Evolutionary conservation across 176 grass and related monocot genomes (phyloP).

Genomic region (Carex myosuroides): DNA sequence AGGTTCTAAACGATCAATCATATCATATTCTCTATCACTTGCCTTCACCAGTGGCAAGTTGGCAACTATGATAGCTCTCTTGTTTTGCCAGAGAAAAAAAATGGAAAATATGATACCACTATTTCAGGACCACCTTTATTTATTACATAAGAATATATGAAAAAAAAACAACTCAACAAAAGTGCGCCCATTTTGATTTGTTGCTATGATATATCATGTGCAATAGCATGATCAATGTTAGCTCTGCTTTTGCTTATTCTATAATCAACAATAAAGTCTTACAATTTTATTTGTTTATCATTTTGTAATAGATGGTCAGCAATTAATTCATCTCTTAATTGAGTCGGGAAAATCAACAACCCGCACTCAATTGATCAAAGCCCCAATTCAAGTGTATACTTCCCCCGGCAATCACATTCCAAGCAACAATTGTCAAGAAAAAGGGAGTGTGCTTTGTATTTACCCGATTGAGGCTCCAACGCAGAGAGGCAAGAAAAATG

Average conservation of each 20-base stretch:
- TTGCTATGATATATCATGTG: neutral
- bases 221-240: neutral
- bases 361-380: no score
- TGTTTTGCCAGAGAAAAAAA: neutral
- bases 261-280: slow-evolving; percentile 7
- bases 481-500: no score
- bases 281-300: neutral
- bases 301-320: slow-evolving; percentile 47
- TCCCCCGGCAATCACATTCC: no score
- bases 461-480: no score
- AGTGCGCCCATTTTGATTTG: slow-evolving; percentile 7
- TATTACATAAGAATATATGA: neutral
- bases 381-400: no score
- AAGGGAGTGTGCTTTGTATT: no score
- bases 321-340: slow-evolving; percentile 7
- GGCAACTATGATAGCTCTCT: neutral
- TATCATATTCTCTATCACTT: neutral
- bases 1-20: no score
- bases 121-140: neutral
- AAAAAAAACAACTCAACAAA: neutral
- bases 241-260: neutral
- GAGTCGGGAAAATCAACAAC: no score
- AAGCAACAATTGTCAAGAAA: no score
- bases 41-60: neutral
- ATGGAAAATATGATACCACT: neutral